These are phyloP conservation scores for Populus hybrid DNA, from an alignment of 441 rosid species.

Conservation along the genomic window DNA sequence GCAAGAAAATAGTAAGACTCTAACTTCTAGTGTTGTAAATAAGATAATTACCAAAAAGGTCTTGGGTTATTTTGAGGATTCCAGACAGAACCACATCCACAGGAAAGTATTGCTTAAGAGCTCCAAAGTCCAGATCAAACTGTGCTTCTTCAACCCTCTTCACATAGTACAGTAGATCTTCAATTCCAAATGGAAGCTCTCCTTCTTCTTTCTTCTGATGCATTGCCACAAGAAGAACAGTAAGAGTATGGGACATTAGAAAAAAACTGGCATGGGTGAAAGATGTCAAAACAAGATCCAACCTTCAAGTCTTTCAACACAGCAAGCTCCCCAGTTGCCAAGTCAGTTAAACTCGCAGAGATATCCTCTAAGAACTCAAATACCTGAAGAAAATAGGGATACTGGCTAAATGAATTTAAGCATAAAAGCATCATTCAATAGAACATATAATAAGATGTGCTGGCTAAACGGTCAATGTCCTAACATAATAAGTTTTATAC, in stretches of 20 bases:
- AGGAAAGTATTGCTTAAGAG: constrained; percentile 78
- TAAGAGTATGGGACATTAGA: constrained; percentile 13
- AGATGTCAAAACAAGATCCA: constrained; percentile 15
- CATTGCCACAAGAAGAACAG: constrained; percentile 21
- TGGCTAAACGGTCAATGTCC: constrained; percentile 5
- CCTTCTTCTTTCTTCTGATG: constrained; percentile 92
- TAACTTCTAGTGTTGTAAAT: constrained; percentile 3
- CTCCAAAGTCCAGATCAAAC: constrained; percentile 78
- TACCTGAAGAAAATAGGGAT: constrained; percentile 44
- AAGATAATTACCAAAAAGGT: constrained; percentile 70
- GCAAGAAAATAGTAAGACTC: constrained; percentile 14
- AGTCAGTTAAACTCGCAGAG: constrained; percentile 71
- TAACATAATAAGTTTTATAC: neutral
- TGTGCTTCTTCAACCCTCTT: constrained; percentile 79
- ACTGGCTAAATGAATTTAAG: constrained; percentile 3
- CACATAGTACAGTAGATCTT: constrained; percentile 79
- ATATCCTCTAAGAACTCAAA: constrained; percentile 85
- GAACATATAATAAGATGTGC: constrained; percentile 1
- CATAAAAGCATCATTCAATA: constrained; percentile 4
- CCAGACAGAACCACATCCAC: constrained; percentile 83
- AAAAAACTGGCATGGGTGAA: constrained; percentile 13
- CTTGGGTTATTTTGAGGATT: constrained; percentile 81
- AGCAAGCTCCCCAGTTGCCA: constrained; percentile 67
- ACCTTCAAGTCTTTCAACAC: constrained; percentile 85
- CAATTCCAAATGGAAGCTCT: constrained; percentile 72